Conservation (phyloP, 179 eudicot genomes). For the Nepenthes alata region DNA sequence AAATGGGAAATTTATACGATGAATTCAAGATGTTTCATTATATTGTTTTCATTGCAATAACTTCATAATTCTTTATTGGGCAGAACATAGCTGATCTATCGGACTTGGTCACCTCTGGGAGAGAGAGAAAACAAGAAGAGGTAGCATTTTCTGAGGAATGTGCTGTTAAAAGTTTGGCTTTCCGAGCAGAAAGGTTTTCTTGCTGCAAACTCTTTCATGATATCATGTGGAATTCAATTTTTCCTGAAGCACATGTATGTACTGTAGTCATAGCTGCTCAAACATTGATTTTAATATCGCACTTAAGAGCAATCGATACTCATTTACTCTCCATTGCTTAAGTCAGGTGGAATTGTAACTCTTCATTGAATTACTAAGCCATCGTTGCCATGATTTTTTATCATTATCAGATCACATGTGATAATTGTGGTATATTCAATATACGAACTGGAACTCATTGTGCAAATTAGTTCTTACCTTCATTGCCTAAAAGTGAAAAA, state of each 20-base stretch:
- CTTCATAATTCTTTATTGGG: constrained; percentile 13
- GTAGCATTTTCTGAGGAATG: constrained; percentile 65
- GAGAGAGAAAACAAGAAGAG: constrained; percentile 82
- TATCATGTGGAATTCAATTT: neutral
- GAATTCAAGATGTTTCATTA: neutral
- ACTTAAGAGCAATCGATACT: too few species aligned
- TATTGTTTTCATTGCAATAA: neutral
- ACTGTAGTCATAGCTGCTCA: too few species aligned
- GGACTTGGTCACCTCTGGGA: constrained; percentile 86
- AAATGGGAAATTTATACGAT: constrained; percentile 1
- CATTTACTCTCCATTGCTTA: too few species aligned
- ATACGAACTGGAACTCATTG: too few species aligned
- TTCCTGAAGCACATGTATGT: neutral
- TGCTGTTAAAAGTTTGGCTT: constrained; percentile 48
- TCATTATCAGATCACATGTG: too few species aligned
- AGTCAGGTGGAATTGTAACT: too few species aligned
- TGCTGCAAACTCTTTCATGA: neutral
- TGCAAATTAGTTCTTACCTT: too few species aligned
- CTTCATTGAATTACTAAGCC: too few species aligned
- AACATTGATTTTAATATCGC: too few species aligned
- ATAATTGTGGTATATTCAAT: too few species aligned
- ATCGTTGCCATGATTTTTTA: too few species aligned
- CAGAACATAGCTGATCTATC: constrained; percentile 91
- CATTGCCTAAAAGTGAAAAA: too few species aligned
- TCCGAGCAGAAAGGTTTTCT: constrained; percentile 77